These are phyloP conservation scores for Boletus sp. DNA, from an alignment of 1,284 basidiomycete genomes.

Conservation along the genomic window DNA sequence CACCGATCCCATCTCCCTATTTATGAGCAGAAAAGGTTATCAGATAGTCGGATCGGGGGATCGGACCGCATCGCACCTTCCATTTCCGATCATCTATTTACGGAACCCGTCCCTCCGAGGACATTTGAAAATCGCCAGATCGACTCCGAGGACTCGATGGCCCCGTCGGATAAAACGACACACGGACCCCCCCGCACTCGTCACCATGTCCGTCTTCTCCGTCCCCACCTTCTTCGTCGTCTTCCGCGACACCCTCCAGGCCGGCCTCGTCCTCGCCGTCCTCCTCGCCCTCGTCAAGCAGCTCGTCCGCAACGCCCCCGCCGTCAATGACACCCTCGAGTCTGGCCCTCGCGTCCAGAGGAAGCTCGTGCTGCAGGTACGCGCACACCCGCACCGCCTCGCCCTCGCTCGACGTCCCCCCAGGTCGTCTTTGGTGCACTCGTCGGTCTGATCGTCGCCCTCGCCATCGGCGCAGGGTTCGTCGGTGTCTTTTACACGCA, in stretches of 20 bases:
- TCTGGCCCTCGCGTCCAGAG: conserved; percentile 47
- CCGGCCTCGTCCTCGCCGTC: conserved; percentile 86
- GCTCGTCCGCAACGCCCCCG: conserved; percentile 52
- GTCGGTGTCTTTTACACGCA: conserved; percentile 84
- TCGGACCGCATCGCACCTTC: no score
- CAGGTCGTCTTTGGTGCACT: conserved; percentile 85
- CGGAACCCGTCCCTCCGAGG: no score
- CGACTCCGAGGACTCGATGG: no score
- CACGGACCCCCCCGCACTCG: no score
- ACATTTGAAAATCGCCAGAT: no score
- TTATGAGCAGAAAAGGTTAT: no score
- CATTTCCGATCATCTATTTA: no score
- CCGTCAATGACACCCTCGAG: conserved; percentile 1
- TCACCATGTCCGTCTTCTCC: conserved; percentile 56
- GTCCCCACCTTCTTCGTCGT: conserved; percentile 88
- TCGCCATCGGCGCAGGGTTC: conserved; percentile 78
- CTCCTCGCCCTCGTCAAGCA: conserved; percentile 86
- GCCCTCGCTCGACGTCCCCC: neutral
- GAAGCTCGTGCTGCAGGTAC: conserved; percentile 67
- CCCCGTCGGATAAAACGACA: no score
- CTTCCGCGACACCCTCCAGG: conserved; percentile 89
- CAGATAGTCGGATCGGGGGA: no score
- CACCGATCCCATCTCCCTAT: no score
- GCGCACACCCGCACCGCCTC: neutral
- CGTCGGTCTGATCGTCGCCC: conserved; percentile 75